Evolutionary conservation across 1,139 yeast genomes (phyloP).

Genomic region (Nakaseomyces uthaithaninus): DNA sequence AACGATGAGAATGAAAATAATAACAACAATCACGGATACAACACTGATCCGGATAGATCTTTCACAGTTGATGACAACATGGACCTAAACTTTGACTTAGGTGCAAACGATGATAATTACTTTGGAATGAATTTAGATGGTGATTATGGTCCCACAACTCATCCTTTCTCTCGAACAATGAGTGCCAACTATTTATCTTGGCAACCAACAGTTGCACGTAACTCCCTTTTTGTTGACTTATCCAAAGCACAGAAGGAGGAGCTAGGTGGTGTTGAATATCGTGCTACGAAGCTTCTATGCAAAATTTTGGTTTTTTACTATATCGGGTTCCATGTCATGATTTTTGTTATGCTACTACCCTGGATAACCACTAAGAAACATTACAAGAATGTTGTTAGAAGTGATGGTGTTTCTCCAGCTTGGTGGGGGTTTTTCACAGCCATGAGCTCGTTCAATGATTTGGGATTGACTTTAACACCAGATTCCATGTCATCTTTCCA

Average conservation of each 20-base stretch:
- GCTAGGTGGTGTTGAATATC: conserved; percentile 92
- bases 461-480: conserved; percentile 74
- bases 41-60: background rate
- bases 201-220: conserved; percentile 88
- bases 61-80: background rate
- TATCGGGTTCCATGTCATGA: conserved; percentile 63
- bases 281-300: conserved; percentile 73
- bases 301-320: conserved; percentile 60
- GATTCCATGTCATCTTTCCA: conserved; percentile 67
- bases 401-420: conserved; percentile 55
- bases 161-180: conserved; percentile 33
- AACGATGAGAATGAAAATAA: conserved; percentile 10
- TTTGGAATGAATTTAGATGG: conserved; percentile 21
- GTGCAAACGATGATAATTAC: conserved; percentile 16
- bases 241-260: conserved; percentile 85
- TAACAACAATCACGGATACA: conserved; percentile 1
- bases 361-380: conserved; percentile 45
- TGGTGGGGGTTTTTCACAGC: conserved; percentile 94
- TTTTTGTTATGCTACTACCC: conserved; percentile 51
- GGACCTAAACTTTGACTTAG: conserved; percentile 12
- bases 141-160: conserved; percentile 13
- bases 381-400: conserved; percentile 40
- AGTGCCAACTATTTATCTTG: conserved; percentile 70
- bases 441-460: conserved; percentile 70
- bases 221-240: conserved; percentile 79